Conservation (phyloP, 2,329 filamentous ascomycete species). For the Diaporthe sp. region DNA sequence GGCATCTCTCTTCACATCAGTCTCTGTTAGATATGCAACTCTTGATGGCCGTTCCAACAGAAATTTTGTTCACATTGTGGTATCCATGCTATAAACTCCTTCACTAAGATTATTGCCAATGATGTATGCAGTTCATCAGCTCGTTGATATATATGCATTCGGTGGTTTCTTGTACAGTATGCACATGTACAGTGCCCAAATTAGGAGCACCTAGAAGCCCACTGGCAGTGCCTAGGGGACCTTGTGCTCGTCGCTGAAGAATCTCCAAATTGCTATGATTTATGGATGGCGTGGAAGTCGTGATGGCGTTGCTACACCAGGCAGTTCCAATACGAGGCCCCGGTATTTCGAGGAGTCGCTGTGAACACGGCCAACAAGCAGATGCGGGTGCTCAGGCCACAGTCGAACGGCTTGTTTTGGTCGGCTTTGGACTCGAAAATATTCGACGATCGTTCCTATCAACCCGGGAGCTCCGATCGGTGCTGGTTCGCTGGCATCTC, state of each 20-base stretch:
- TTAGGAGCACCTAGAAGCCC: neutral
- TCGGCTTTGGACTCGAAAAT: too few relatives aligned
- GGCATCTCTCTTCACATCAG: neutral
- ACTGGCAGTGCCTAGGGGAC: too few relatives aligned
- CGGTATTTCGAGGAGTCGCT: neutral
- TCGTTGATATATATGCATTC: neutral
- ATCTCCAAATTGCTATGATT: too few relatives aligned
- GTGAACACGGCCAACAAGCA: too few relatives aligned
- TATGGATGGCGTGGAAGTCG: neutral
- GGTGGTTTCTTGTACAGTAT: neutral
- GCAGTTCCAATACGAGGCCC: too few relatives aligned
- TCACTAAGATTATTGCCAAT: neutral
- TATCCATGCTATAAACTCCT: neutral
- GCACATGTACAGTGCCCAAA: neutral
- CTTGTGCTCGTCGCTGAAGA: neutral
- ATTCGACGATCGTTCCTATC: neutral
- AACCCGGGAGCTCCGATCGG: slow-evolving; percentile 7
- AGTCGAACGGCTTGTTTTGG: neutral
- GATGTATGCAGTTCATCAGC: neutral
- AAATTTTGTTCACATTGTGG: neutral
- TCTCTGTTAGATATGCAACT: too few relatives aligned
- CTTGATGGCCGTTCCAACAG: neutral
- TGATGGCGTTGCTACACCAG: neutral
- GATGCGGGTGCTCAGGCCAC: neutral
- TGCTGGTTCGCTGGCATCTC: slow-evolving; percentile 10